phyloP scores from a whole-genome alignment of 2,329 filamentous ascomycete genomes.

The Colletotrichum sp. region DNA sequence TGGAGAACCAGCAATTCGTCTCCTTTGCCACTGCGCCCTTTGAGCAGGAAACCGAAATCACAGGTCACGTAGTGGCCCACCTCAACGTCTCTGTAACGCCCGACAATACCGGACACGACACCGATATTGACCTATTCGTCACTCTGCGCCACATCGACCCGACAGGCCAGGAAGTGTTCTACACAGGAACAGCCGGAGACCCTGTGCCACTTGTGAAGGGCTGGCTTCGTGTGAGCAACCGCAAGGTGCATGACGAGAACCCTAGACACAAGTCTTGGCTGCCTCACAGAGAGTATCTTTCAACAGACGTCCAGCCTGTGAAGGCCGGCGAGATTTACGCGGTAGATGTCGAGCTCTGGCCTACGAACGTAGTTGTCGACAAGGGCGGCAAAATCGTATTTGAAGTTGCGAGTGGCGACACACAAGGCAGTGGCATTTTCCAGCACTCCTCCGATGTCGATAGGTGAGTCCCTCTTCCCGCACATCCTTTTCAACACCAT shows the following conservation, averaged over 20 bases:
- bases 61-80: conserved; percentile 69
- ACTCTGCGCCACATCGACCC: conserved; percentile 64
- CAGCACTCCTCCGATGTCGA: conserved; percentile 55
- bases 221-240: conserved; percentile 64
- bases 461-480: conserved; percentile 37
- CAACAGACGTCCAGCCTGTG: conserved; percentile 60
- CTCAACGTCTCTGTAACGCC: conserved; percentile 68
- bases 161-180: conserved; percentile 61
- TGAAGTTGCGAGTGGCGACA: conserved; percentile 61
- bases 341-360: conserved; percentile 70
- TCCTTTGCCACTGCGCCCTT: conserved; percentile 65
- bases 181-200: conserved; percentile 70
- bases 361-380: conserved; percentile 60
- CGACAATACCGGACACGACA: conserved; percentile 44
- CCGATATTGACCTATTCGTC: conserved; percentile 68
- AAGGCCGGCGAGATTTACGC: conserved; percentile 59
- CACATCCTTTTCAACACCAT: conserved; percentile 14
- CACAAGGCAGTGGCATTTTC: conserved; percentile 64
- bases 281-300: conserved; percentile 63
- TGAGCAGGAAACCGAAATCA: conserved; percentile 70
- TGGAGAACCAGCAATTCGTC: conserved; percentile 58
- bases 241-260: conserved; percentile 56
- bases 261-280: conserved; percentile 57
- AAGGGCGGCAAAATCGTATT: conserved; percentile 57
- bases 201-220: conserved; percentile 67